A percentile compares a stretch with the other conserved stretches of the same genome.
Conservation (phyloP, 305 asterid species). For the Fraxinus floribunda region DNA sequence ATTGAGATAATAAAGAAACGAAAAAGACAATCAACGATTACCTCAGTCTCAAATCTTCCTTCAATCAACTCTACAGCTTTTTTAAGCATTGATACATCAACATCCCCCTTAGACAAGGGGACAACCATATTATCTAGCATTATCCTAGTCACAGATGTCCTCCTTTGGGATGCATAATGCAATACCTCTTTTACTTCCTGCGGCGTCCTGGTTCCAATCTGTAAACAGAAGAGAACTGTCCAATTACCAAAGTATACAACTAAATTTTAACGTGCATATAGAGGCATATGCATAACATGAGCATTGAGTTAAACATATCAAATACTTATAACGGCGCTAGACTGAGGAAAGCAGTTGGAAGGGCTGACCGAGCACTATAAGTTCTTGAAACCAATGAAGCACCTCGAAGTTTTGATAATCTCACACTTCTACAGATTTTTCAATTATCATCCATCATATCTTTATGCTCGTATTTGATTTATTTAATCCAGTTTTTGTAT, state of each 20-base stretch:
- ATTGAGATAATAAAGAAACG: neutral
- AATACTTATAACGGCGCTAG: neutral
- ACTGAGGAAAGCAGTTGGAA: neutral
- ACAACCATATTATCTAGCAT: slow-evolving; percentile 93
- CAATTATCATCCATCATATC: neutral
- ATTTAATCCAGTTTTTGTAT: neutral
- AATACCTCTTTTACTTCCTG: slow-evolving; percentile 82
- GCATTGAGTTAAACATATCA: slow-evolving; percentile 5
- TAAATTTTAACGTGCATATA: neutral
- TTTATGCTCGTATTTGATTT: neutral
- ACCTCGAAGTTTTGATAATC: neutral
- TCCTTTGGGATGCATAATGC: slow-evolving; percentile 65
- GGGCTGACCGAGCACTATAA: neutral
- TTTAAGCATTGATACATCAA: slow-evolving; percentile 85
- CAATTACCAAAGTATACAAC: slow-evolving; percentile 6
- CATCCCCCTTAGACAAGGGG: slow-evolving; percentile 72
- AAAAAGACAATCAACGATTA: slow-evolving; percentile 19
- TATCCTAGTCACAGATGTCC: slow-evolving; percentile 69
- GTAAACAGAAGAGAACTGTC: slow-evolving; percentile 24
- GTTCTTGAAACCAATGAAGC: neutral
- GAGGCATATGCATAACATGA: neutral
- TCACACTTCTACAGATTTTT: neutral
- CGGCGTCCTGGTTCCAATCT: slow-evolving; percentile 88
- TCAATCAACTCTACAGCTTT: slow-evolving; percentile 71
- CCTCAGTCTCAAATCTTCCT: slow-evolving; percentile 93